Evolutionary conservation across 257 asterid species (phyloP).

Genomic region (Echites panduratus): DNA sequence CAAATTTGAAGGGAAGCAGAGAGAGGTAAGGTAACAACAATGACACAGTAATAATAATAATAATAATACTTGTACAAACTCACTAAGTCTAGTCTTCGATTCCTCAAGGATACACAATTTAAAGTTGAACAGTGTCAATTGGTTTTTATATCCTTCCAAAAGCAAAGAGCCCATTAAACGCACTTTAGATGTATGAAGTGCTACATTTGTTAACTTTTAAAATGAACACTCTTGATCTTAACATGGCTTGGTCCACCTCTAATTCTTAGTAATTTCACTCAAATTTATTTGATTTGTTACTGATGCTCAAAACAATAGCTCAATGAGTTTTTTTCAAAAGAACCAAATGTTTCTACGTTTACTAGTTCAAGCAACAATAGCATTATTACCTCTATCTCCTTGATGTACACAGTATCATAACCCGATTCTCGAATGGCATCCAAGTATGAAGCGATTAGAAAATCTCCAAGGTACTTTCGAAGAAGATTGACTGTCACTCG

Average conservation of each 20-base stretch:
- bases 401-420: constrained; percentile 56
- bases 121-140: neutral
- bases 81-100: neutral
- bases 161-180: neutral
- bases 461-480: constrained; percentile 94
- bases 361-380: neutral
- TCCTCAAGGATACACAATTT: neutral
- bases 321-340: neutral
- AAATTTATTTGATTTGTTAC: neutral
- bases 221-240: neutral
- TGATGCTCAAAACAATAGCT: constrained; percentile 1
- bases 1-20: neutral
- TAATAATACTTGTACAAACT: neutral
- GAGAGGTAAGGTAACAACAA: no score
- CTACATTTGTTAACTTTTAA: neutral
- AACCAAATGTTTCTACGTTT: neutral
- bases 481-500: constrained; percentile 66
- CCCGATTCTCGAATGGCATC: constrained; percentile 76
- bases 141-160: neutral
- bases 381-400: constrained; percentile 73
- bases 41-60: neutral
- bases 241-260: neutral
- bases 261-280: neutral
- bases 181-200: no score
- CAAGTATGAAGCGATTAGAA: constrained; percentile 82